Conservation (phyloP, 768 basidiomycete genomes). For the Asterophora lycoperdoides region DNA sequence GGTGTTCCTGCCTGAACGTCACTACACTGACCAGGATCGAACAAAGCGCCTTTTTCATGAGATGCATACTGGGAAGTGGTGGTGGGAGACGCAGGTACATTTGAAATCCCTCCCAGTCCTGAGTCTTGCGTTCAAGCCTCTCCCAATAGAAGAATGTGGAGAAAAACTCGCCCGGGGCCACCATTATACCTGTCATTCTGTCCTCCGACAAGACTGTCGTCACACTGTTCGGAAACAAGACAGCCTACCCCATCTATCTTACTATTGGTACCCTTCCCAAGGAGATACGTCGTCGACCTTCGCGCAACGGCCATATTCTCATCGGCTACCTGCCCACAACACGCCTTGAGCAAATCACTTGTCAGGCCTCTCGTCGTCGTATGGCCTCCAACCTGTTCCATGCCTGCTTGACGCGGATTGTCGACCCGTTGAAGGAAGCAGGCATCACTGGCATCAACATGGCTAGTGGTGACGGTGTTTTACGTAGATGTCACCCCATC, state of each 20-base stretch:
- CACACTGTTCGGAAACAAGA: constrained; percentile 36
- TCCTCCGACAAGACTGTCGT: constrained; percentile 44
- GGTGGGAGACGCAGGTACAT: constrained; percentile 47
- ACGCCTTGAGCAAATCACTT: constrained; percentile 28
- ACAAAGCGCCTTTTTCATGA: constrained; percentile 31
- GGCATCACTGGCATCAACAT: constrained; percentile 22
- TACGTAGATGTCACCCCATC: constrained; percentile 32
- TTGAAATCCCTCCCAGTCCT: neutral
- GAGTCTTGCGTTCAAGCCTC: too few species aligned
- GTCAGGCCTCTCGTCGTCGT: constrained; percentile 22
- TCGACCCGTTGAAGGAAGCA: constrained; percentile 24
- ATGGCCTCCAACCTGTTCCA: constrained; percentile 34
- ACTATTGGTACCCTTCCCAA: constrained; percentile 45
- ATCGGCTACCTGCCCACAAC: constrained; percentile 39
- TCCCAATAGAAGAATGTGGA: constrained; percentile 17
- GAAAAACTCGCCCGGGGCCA: constrained; percentile 18
- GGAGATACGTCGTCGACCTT: constrained; percentile 32
- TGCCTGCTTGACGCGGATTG: constrained; percentile 25
- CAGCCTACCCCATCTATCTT: constrained; percentile 43
- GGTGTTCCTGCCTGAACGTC: constrained; percentile 31
- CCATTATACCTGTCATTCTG: constrained; percentile 40
- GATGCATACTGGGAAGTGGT: constrained; percentile 47
- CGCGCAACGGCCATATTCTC: constrained; percentile 30
- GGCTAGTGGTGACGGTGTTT: constrained; percentile 31
- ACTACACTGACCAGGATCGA: constrained; percentile 28